Base-by-base conservation (phyloP, 2,329 filamentous ascomycete species). In the Diaporthe batatas region DNA sequence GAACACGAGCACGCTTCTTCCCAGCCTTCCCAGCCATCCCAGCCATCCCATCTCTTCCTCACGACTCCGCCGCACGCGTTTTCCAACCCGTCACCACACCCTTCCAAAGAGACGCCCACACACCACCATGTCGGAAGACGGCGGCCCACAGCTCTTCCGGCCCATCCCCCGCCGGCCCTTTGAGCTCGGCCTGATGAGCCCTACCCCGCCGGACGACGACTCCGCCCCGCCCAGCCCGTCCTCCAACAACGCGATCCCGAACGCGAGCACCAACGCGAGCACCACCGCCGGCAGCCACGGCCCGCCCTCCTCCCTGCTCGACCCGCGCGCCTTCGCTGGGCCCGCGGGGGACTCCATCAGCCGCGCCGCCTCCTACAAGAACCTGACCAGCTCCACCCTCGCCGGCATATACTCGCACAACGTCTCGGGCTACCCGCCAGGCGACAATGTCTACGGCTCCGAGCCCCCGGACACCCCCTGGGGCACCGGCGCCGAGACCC, bases 361-460 rank as follows among this genome's bases (percentile, higher is more conserved):
- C 79, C 91, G 94, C 73, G 93, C 92, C 32, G 91, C 92, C 76
- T 98, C 94, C 12, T 89, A 94, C 72, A 86, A 95, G 79, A 97
- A 98, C 80, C 88, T 99, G 74, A 98, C 94, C 5, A 92, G 93
- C 12, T 95, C 94, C 2, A 98, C 96, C 0, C 89, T 99, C 6
- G 93, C 93, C 77, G 96, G 96, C 70, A 99, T 99, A 78, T 99
- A 97, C 85, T 91, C 91, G 14, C 91, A 91, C 8, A 89, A 90
- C 0, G 87, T 88, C 42, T 88, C 89, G 72, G 82, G 82, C 75
- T 83, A 88, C 76, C 81, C 85, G 78, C 79, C 80, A 16, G 23
- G 64, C 71, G 65, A 73, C 72, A 80, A 81, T 69, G 79, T 78
- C 21, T 80, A 83, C 55, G 76, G 79, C 73, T 90, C 90, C 76